Evolutionary conservation across 2,329 filamentous ascomycete species (phyloP).

Genomic region (Exophiala viscosa): DNA sequence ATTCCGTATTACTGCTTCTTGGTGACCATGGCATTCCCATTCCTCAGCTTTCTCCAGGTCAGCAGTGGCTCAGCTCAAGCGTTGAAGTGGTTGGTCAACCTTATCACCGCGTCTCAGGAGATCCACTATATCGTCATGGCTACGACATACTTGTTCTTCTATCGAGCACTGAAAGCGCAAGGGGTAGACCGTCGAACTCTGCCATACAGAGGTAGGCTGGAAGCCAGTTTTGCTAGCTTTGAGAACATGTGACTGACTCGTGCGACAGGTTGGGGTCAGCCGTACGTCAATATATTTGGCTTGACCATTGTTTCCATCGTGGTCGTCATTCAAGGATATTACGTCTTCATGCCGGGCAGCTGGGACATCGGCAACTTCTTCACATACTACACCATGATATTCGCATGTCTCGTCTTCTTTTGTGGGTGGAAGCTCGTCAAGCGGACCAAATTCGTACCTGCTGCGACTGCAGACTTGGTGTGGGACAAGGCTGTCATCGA

Average conservation of each 20-base stretch:
- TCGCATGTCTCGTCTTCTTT: conserved; percentile 63
- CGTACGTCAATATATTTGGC: conserved; percentile 48
- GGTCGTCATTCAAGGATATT: conserved; percentile 62
- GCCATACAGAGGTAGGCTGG: conserved; percentile 63
- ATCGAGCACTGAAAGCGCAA: conserved; percentile 63
- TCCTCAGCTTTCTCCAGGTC: conserved; percentile 70
- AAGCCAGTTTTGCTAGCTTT: conserved; percentile 48
- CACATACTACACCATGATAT: conserved; percentile 64
- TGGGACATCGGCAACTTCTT: conserved; percentile 65
- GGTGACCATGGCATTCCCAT: conserved; percentile 60
- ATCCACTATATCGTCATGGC: conserved; percentile 66
- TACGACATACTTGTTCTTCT: conserved; percentile 65
- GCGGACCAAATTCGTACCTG: conserved; percentile 53
- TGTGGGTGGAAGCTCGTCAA: conserved; percentile 65
- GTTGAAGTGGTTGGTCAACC: conserved; percentile 42
- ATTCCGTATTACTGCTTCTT: conserved; percentile 68
- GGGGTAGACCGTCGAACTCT: conserved; percentile 63
- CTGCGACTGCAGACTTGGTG: conserved; percentile 56
- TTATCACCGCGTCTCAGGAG: conserved; percentile 44
- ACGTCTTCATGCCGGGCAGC: conserved; percentile 63
- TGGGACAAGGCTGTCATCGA: conserved; percentile 59
- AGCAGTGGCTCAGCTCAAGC: conserved; percentile 60
- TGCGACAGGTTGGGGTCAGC: conserved; percentile 57
- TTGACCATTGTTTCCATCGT: conserved; percentile 61
- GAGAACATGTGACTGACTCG: too few relatives aligned